Evolutionary conservation across 192 early-diverging fungal species (phyloP).

Genomic region (Dispira parvispora): DNA sequence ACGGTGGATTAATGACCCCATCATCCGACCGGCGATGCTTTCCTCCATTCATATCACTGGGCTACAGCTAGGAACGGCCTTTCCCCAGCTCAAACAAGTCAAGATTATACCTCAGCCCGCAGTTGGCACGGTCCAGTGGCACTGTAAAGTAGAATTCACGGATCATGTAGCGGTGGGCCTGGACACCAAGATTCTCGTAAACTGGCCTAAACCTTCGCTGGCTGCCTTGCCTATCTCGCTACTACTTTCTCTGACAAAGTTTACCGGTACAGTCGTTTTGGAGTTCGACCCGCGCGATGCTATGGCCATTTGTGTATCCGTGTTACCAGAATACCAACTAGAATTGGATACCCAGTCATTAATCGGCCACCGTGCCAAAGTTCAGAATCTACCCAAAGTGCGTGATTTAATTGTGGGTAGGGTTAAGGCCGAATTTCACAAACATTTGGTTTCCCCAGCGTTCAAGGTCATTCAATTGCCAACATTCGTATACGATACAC

Average conservation of each 20-base stretch:
- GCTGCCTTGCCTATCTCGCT: constrained; percentile 88
- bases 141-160: constrained; percentile 65
- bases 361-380: constrained; percentile 89
- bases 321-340: constrained; percentile 50
- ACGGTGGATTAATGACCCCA: constrained; percentile 25
- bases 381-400: constrained; percentile 90
- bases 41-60: constrained; percentile 28
- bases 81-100: constrained; percentile 24
- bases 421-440: constrained; percentile 32
- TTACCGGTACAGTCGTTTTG: constrained; percentile 67
- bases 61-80: constrained; percentile 31
- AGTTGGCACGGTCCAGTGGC: constrained; percentile 13
- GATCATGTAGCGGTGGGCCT: constrained; percentile 90
- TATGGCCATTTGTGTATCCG: constrained; percentile 17
- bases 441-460: constrained; percentile 27
- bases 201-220: constrained; percentile 81
- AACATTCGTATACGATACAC: constrained; percentile 3
- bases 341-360: constrained; percentile 82
- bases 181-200: constrained; percentile 80
- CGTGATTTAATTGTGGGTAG: constrained; percentile 66
- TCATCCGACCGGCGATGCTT: constrained; percentile 21
- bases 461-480: constrained; percentile 20
- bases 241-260: constrained; percentile 65
- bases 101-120: constrained; percentile 24
- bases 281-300: constrained; percentile 20